Evolutionary conservation across 225 moss, liverwort and hornwort genomes (phyloP).

Genomic region (Pseudoscleropodium purum): DNA sequence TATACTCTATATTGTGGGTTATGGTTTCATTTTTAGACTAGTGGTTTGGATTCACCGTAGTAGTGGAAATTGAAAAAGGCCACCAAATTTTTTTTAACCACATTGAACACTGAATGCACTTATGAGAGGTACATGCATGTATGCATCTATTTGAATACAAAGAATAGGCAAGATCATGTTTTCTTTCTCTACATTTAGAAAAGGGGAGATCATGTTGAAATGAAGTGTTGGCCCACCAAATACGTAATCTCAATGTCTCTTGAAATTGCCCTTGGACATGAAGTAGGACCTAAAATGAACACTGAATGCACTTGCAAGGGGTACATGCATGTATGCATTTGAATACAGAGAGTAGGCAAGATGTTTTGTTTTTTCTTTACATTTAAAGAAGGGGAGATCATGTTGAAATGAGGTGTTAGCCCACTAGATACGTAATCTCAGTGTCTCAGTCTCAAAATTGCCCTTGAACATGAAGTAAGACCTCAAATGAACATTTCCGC

Average conservation of each 20-base stretch:
- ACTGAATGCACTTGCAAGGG: not conserved
- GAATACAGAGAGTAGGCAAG: not conserved
- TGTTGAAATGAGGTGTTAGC: not conserved
- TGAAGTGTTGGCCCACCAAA: not conserved
- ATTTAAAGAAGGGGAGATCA: not conserved
- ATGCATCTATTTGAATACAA: not conserved
- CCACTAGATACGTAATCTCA: not conserved
- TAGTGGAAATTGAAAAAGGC: not conserved
- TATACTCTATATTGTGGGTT: not conserved
- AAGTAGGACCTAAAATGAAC: not conserved
- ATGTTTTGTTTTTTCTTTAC: too few relatives aligned
- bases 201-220: not conserved
- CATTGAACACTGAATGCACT: not conserved
- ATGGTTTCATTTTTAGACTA: not conserved
- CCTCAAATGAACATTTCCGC: not conserved
- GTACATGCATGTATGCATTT: not conserved
- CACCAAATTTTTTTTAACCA: not conserved
- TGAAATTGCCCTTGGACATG: not conserved
- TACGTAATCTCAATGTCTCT: not conserved
- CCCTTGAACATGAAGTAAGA: not conserved
- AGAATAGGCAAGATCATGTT: not conserved
- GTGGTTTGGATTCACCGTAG: accelerated
- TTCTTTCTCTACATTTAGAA: too few relatives aligned
- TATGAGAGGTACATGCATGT: not conserved
- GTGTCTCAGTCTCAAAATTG: not conserved